Base-by-base conservation (phyloP, 129 eudicot genomes). In the Arctium lappa region DNA sequence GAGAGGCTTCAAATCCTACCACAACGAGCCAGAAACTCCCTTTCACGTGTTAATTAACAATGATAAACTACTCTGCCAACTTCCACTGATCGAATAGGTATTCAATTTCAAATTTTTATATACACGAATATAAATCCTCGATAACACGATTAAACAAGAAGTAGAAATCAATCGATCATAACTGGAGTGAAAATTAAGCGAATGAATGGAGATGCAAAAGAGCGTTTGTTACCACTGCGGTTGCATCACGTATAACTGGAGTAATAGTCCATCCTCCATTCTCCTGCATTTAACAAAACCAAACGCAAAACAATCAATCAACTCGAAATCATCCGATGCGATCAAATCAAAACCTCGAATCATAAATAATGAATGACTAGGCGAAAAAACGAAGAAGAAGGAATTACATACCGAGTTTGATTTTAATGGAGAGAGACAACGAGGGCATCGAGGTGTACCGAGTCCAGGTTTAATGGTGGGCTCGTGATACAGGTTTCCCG, bases 401-500 rank as follows among this genome's bases (percentile, higher is more conserved):
- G 39, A 50, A 29, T 48, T 44, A 68, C 39, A 16, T 75, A 94
- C 97, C 16, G 89, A 70, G 74, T 74, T 32, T 15, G 94, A 84
- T 83, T 87, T 80, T 60, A 86, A 36, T 65, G 80, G 87, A 84
- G 88, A 90, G 78, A 88, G 88, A 71, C 97, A 91, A 13, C 93
- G 91, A 69, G 92, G 93, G 76, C 95, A 91, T 1, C 95, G 87
- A 34, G 97, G 85, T 2, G 91, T 11, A 50, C 95, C 97, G 78
- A 91, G 94, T 48, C 96, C 96, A 22, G 97, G 93, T 16, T 89
- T 87, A 62, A 93, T 86, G 82, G 91, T 93, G 36, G 93, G 94
- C 63, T 93, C 97, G 50, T 93, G 88, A 69, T 89, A 75, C 27
- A 92, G 75, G 84, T 92, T 90, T 5, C 92, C 92, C 10, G 83